A percentile compares a stretch with the other conserved stretches of the same genome.
These are phyloP conservation scores for Paecilomyces niveus DNA, from an alignment of 2,329 filamentous ascomycete species.

Conservation along the genomic window DNA sequence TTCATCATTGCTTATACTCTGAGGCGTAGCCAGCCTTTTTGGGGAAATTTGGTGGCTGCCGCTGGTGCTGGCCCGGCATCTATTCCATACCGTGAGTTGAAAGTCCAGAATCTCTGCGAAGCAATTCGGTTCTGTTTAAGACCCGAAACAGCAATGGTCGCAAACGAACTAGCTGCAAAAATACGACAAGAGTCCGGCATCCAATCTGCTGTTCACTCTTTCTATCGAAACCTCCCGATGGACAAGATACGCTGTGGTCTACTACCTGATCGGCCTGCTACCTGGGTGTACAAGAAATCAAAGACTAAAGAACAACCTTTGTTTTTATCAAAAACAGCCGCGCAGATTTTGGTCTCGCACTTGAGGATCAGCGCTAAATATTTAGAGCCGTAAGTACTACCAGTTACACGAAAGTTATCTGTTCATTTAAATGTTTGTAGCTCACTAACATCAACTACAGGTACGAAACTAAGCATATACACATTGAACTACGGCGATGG, in stretches of 20 bases:
- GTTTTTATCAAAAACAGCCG: background rate
- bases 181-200: constrained; percentile 40
- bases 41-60: constrained; percentile 47
- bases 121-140: constrained; percentile 41
- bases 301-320: background rate
- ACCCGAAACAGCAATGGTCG: constrained; percentile 27
- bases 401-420: background rate
- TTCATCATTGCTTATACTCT: background rate
- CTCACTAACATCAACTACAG: background rate
- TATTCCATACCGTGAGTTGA: constrained; percentile 41
- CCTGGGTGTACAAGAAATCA: constrained; percentile 13
- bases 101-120: constrained; percentile 35
- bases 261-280: constrained; percentile 18
- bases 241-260: constrained; percentile 19
- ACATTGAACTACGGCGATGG: background rate
- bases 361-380: background rate
- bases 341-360: background rate
- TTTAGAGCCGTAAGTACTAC: background rate
- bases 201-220: constrained; percentile 35
- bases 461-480: background rate
- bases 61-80: constrained; percentile 45
- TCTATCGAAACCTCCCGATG: constrained; percentile 32
- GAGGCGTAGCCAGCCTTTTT: constrained; percentile 40
- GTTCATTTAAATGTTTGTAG: background rate
- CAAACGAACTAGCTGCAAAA: constrained; percentile 26